phyloP scores from a whole-genome alignment of 2,329 filamentous ascomycete genomes.

The Calonectria naviculata region DNA sequence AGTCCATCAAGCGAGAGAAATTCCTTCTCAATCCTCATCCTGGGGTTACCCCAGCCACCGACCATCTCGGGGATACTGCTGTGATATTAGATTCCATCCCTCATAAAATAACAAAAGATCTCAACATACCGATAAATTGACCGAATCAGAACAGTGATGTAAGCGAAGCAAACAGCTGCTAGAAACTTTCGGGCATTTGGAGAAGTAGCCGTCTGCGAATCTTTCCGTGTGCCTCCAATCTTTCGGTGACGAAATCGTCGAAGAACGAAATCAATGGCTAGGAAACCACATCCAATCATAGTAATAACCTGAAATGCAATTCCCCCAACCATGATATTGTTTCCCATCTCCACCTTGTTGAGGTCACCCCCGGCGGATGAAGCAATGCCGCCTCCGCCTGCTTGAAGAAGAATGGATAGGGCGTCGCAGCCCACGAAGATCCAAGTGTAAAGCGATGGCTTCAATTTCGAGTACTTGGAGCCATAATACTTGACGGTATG shows the following conservation, averaged over 20 bases:
- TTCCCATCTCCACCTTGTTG: background rate
- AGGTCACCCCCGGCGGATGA: background rate
- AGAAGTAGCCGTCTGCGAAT: background rate
- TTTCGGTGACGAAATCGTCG: background rate
- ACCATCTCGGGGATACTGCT: conserved; percentile 70
- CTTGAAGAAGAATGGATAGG: background rate
- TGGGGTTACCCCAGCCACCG: conserved; percentile 67
- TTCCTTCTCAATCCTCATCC: conserved; percentile 63
- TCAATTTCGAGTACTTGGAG: conserved; percentile 50
- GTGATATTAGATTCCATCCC: background rate
- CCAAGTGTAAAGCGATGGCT: conserved; percentile 57
- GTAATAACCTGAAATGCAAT: background rate
- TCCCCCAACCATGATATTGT: background rate
- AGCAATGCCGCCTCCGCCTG: background rate
- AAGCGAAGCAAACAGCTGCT: background rate
- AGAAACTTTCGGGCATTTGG: background rate
- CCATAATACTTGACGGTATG: conserved; percentile 57
- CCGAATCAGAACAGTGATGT: background rate
- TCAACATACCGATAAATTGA: conserved; percentile 8
- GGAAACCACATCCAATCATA: background rate
- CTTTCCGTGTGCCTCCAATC: background rate
- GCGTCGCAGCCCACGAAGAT: conserved; percentile 24
- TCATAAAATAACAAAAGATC: too few relatives aligned
- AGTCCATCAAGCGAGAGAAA: conserved; percentile 67
- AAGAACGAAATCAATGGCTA: background rate